Percentiles rank a stretch among this genome's conserved stretches.
Conservation (phyloP, 495 filamentous ascomycete genomes). For the Rhypophila decipiens region DNA sequence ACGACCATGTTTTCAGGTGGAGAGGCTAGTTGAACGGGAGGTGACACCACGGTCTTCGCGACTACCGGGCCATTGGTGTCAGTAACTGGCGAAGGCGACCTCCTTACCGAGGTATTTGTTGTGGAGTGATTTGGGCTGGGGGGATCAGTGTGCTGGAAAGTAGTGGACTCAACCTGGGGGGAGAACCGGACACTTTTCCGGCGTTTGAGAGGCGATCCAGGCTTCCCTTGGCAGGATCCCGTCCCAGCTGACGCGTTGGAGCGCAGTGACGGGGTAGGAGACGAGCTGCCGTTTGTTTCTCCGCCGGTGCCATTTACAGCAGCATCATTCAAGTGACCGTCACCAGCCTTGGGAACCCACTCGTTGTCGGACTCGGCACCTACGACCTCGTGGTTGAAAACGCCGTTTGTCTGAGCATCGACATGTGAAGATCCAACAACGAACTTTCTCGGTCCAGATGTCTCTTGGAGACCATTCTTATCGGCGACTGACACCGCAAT, state of each 20-base stretch:
- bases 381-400: too few species aligned
- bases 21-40: neutral
- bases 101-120: neutral
- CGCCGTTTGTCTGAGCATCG: too few species aligned
- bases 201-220: slow-evolving; percentile 22
- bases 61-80: too few species aligned
- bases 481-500: neutral
- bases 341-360: too few species aligned
- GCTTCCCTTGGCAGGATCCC: neutral
- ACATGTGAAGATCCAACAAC: too few species aligned
- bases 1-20: neutral
- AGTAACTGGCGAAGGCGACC: too few species aligned
- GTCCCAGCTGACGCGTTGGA: slow-evolving; percentile 3
- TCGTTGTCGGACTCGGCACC: neutral
- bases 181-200: slow-evolving; percentile 61
- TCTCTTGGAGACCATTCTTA: too few species aligned
- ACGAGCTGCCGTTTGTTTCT: slow-evolving; percentile 2
- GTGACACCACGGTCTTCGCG: neutral
- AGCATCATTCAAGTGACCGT: neutral
- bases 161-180: slow-evolving; percentile 51
- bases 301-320: slow-evolving; percentile 1
- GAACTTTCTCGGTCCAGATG: too few species aligned
- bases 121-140: slow-evolving; percentile 25
- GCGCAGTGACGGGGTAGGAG: neutral
- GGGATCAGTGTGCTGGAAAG: slow-evolving; percentile 44